Base-by-base conservation (phyloP, 202 grass and related monocot species). In the Elaeis oleifera region DNA sequence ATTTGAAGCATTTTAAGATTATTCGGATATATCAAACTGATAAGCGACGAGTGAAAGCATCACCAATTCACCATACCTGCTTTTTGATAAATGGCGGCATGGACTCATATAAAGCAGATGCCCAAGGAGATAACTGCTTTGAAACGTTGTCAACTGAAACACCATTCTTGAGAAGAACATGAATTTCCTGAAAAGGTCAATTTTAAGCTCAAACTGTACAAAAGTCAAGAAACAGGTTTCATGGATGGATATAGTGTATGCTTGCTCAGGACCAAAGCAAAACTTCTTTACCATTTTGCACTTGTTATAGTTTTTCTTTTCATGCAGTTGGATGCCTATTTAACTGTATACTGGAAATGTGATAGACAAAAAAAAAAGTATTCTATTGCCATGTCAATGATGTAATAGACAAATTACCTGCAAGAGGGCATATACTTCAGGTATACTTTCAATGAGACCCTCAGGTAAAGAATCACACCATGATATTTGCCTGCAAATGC, bases 381-480 rank as follows among this genome's bases (percentile, higher is more conserved):
- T 54, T 54, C 15, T 5, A 5, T 5, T 4, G 13, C 16, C 16
- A 16, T 17, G 4, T 1, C 14, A 53, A 3, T 54, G 16, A 11
- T 18, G 16, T 18, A 54, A 18, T 6, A 18, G 18, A 54, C n/a
- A 7, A 24, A 58, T 6, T 52, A 65, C 62, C 62, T 65, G 62
- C 48, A 65, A 51, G 9, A 65, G 62, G n/a, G 36, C 62, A 26
- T 65, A 65, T 16, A 65, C 62, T 65, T 65, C 62, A 52, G 62
- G 62, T 52, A 65, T 65, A 51, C 62, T 18, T 24, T 65, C 62
- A 28, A 65, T 51, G 48, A 65, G 62, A 23, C 62, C 62, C 49
- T 65, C 62, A 52, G 62, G 62, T 24, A 65, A 65, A 65, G 39
- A 65, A 65, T 65, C 21, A 65, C 62, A 44, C 62, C 62, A 28